Evolutionary conservation across 768 basidiomycete species (phyloP), one percentile per base, ranked within the genome.

Genomic region (Lactarius hengduanensis): DNA sequence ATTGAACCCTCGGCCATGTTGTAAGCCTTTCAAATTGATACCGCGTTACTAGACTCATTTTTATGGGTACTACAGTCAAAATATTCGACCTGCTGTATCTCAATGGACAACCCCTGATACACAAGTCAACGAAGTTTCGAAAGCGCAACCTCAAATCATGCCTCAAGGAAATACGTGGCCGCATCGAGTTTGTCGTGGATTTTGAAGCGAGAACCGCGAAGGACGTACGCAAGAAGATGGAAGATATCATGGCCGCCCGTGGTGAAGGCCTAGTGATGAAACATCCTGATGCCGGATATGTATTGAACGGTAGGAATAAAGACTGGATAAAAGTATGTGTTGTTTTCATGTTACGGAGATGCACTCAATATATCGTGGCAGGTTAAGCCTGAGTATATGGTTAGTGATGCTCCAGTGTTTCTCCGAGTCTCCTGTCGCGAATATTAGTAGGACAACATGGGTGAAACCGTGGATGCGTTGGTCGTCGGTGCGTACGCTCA

Each of bases 181-280:
- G 93, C 16, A 78, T 99, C 50, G 96, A 98, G 74, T 89, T 91
- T 69, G 82, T 86, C 0, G 77, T 80, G 2, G 86, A 94, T 72
- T 88, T 80, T 67, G 84, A 84, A 67, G 95, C 92, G 1, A 89
- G 82, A 73, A 90, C 88, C 1, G 86, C 88, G 0, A 87, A 90
- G 69, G 94, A 98, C 73, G 88, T 99, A 13, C 82, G 92, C 59
- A 78, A 80, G 36, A 83, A 82, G 69, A 88, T 99, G 86, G 89
- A 95, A 59, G 83, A 88, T 62, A 81, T 98, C 60, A 88, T 99
- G 83, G 88, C 86, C 34, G 76, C 81, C 22, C 86, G 93, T 62
- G 97, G 97, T 4, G 97, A 98, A 76, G 97, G 97, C 0, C 79
- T 99, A 15, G 90, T 98, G 9, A 83, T 98, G 66, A 99, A 99